These are phyloP conservation scores for Solanum hybrid DNA, from an alignment of 305 asterid genomes.

Conservation along the genomic window DNA sequence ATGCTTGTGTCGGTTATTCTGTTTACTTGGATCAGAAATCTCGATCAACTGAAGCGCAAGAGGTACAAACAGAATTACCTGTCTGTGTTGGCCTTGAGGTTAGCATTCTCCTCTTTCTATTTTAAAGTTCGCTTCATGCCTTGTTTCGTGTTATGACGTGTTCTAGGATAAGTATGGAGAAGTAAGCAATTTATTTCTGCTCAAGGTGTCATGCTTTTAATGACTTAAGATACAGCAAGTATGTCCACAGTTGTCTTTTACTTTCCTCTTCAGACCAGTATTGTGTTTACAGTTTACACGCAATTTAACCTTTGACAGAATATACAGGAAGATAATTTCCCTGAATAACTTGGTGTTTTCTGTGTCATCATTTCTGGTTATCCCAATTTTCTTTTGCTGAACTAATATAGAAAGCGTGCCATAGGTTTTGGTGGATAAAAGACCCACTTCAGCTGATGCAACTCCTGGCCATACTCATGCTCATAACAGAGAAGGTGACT, in stretches of 20 bases:
- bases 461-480: constrained; percentile 28
- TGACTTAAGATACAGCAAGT: neutral
- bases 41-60: constrained; percentile 29
- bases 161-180: neutral
- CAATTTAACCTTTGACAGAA: neutral
- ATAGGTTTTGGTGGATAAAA: constrained; percentile 68
- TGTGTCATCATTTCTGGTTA: neutral
- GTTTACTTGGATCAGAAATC: constrained; percentile 48
- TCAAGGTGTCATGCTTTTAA: neutral
- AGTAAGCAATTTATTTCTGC: neutral
- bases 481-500: constrained; percentile 49
- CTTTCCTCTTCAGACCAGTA: neutral
- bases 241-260: neutral
- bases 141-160: neutral
- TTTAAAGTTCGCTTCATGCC: neutral
- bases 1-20: constrained; percentile 85
- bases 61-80: constrained; percentile 55
- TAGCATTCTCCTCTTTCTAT: constrained; percentile 14
- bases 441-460: constrained; percentile 30
- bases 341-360: neutral
- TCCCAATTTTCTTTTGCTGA: neutral
- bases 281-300: neutral
- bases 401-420: neutral
- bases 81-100: constrained; percentile 90
- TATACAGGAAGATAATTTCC: neutral